Evolutionary conservation across 495 filamentous ascomycete genomes (phyloP).

Genomic region (Durotheca rogersii): DNA sequence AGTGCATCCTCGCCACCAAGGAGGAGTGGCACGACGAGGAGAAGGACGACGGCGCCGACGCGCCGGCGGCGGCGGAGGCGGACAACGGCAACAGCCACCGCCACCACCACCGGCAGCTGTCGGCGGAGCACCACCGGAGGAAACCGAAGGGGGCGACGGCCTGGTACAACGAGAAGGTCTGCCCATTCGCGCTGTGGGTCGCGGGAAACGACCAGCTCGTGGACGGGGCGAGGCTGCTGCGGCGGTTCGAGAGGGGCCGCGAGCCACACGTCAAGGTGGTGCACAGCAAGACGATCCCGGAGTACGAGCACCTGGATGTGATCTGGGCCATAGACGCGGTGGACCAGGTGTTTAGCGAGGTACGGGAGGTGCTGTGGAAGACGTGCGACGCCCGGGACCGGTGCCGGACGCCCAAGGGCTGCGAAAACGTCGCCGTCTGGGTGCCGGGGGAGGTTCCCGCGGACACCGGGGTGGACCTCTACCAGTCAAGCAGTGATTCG

Average conservation of each 20-base stretch:
- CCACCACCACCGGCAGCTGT: too few species aligned
- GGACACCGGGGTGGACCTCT: conserved; percentile 15
- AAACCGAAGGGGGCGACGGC: conserved; percentile 51
- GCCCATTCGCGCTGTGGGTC: conserved; percentile 89
- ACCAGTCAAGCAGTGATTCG: conserved; percentile 39
- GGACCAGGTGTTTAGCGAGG: conserved; percentile 79
- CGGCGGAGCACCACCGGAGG: conserved; percentile 23
- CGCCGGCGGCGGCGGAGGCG: conserved; percentile 26
- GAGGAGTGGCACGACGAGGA: conserved; percentile 67
- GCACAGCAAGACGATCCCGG: conserved; percentile 79
- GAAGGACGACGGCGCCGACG: conserved; percentile 54
- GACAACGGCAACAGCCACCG: too few species aligned
- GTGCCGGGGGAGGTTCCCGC: conserved; percentile 14
- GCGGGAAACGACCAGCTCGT: conserved; percentile 80
- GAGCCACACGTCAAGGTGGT: conserved; percentile 84
- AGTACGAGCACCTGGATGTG: conserved; percentile 94
- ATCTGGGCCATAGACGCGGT: conserved; percentile 92
- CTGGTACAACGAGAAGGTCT: conserved; percentile 80
- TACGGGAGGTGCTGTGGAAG: conserved; percentile 82
- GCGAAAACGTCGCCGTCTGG: conserved; percentile 52
- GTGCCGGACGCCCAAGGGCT: conserved; percentile 65
- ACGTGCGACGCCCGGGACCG: conserved; percentile 54
- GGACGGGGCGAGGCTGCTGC: conserved; percentile 73
- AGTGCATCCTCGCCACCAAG: conserved; percentile 81
- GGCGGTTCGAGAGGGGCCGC: conserved; percentile 70